A percentile compares a stretch with the other conserved stretches of the same genome.
phyloP scores from a whole-genome alignment of 1,284 basidiomycete species.

The Salmacisia buchloeana region DNA sequence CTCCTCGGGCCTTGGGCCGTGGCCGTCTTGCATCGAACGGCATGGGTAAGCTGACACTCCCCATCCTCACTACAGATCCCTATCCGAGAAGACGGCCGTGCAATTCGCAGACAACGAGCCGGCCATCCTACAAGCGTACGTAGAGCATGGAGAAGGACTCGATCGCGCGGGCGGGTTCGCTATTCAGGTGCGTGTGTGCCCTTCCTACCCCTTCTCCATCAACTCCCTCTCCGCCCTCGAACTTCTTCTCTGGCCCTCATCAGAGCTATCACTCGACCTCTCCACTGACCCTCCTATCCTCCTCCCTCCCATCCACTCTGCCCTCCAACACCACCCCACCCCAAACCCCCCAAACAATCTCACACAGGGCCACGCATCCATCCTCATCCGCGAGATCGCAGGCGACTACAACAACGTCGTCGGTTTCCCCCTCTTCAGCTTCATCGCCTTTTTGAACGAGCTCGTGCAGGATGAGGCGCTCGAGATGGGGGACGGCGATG shows the following conservation, averaged over 20 bases:
- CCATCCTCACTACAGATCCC: conserved; percentile 18
- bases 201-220: neutral
- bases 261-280: neutral
- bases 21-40: too few species aligned
- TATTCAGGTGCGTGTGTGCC: conserved; percentile 64
- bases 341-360: too few species aligned
- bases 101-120: conserved; percentile 50
- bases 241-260: neutral
- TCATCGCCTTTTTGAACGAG: conserved; percentile 34
- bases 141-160: conserved; percentile 77
- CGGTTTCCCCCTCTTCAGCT: conserved; percentile 63
- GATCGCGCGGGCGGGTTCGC: conserved; percentile 93
- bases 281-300: too few species aligned
- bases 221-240: neutral
- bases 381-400: conserved; percentile 75
- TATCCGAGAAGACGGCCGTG: conserved; percentile 44
- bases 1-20: too few species aligned
- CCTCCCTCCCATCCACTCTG: too few species aligned
- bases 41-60: neutral
- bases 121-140: conserved; percentile 70
- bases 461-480: conserved; percentile 44
- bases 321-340: too few species aligned
- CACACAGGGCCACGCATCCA: conserved; percentile 68
- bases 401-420: conserved; percentile 91
- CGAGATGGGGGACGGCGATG: conserved; percentile 13